These are phyloP conservation scores for Colletotrichum lupini DNA, from an alignment of 2,329 filamentous ascomycete species.

Conservation along the genomic window DNA sequence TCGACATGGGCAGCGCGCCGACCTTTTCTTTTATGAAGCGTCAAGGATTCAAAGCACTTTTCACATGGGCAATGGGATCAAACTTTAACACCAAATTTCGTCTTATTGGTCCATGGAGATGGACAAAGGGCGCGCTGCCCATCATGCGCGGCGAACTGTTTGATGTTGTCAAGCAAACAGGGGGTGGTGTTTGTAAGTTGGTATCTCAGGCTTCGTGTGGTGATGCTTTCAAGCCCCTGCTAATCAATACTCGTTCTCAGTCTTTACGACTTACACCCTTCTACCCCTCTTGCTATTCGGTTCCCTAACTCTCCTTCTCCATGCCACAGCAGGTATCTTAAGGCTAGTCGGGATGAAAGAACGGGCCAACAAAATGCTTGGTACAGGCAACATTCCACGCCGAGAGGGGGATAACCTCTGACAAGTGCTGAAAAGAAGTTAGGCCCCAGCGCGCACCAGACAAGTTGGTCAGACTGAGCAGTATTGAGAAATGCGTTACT, in stretches of 20 bases:
- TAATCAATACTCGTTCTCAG: constrained; percentile 40
- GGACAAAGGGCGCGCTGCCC: constrained; percentile 45
- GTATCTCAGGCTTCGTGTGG: too few species aligned
- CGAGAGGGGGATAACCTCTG: constrained; percentile 16
- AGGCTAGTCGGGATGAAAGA: constrained; percentile 15
- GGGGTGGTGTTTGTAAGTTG: constrained; percentile 50
- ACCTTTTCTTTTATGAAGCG: constrained; percentile 47
- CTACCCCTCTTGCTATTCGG: constrained; percentile 50
- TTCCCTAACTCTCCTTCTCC: constrained; percentile 47
- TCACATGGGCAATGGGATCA: constrained; percentile 59
- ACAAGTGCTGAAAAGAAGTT: neutral
- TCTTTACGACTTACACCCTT: constrained; percentile 49
- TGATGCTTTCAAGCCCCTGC: neutral
- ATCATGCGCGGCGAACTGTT: constrained; percentile 57
- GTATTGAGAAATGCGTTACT: too few species aligned
- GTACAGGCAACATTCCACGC: constrained; percentile 22
- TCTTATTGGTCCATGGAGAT: constrained; percentile 56
- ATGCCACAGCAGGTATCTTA: constrained; percentile 37
- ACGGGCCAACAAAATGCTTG: constrained; percentile 11
- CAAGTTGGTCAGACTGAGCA: too few species aligned
- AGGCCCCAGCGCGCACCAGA: too few species aligned
- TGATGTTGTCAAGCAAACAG: constrained; percentile 48
- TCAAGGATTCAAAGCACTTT: constrained; percentile 49
- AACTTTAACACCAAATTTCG: constrained; percentile 63
- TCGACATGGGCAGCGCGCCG: constrained; percentile 58